Conservation (phyloP, 1,139 yeast genomes). For the Nakaseomyces sp. region DNA sequence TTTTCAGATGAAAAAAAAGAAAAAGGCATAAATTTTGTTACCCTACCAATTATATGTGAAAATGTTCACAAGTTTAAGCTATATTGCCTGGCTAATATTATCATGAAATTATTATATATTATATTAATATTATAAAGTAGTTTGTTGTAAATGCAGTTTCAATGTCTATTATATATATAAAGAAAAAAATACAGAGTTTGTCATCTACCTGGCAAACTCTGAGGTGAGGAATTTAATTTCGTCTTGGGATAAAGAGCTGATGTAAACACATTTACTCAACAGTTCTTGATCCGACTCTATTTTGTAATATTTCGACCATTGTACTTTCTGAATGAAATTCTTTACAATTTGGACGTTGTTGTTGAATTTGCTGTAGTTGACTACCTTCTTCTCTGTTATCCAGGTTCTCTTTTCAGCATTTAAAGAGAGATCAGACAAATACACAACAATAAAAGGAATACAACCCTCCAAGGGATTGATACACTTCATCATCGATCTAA, state of each 20-base stretch:
- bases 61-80: too few relatives aligned
- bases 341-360: slow-evolving; percentile 73
- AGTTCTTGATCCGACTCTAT: slow-evolving; percentile 47
- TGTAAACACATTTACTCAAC: slow-evolving; percentile 73
- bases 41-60: too few relatives aligned
- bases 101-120: background rate
- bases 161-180: too few relatives aligned
- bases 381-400: slow-evolving; percentile 34
- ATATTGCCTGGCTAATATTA: background rate
- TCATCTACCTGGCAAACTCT: background rate
- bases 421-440: slow-evolving; percentile 71
- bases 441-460: slow-evolving; percentile 82
- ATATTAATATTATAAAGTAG: background rate
- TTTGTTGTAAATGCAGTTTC: background rate
- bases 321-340: slow-evolving; percentile 71
- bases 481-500: slow-evolving; percentile 54
- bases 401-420: slow-evolving; percentile 55
- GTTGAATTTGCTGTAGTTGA: slow-evolving; percentile 72
- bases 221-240: slow-evolving; percentile 40
- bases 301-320: slow-evolving; percentile 67
- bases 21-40: background rate
- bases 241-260: slow-evolving; percentile 65
- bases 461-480: slow-evolving; percentile 70
- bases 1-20: background rate
- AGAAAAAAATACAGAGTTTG: too few relatives aligned